Evolutionary conservation across 148 eudicot species (phyloP).

Genomic region (Rhododendron simsii): DNA sequence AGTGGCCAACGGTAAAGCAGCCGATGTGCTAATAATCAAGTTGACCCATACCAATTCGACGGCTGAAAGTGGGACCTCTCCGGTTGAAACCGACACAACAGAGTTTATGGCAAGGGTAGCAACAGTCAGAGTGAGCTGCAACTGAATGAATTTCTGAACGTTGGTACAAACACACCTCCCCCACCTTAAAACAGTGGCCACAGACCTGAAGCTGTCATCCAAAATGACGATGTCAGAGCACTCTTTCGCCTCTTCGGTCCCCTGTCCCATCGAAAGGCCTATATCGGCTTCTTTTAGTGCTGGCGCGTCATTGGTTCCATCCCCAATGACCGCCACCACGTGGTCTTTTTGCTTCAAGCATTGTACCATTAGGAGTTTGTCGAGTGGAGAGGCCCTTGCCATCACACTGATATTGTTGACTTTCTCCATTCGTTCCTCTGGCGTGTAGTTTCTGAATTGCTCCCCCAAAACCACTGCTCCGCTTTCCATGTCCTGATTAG

Average conservation of each 20-base stretch:
- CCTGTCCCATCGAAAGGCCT: constrained; percentile 13
- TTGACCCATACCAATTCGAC: constrained; percentile 21
- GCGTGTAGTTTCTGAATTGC: not conserved
- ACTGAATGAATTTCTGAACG: constrained; percentile 16
- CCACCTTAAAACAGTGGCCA: not conserved
- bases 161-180: constrained; percentile 10
- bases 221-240: constrained; percentile 11
- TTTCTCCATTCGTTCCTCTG: constrained; percentile 13
- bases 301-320: constrained; percentile 10
- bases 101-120: constrained; percentile 7
- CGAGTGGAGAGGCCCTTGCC: constrained; percentile 8
- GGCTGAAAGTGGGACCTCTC: constrained; percentile 13
- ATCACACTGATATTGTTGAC: constrained; percentile 11
- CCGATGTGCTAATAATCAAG: constrained; percentile 17
- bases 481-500: not conserved
- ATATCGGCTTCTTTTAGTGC: constrained; percentile 10
- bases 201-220: not conserved
- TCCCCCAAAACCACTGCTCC: not conserved
- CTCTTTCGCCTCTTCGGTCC: constrained; percentile 2
- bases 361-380: constrained; percentile 15
- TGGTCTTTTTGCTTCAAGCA: constrained; percentile 13
- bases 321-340: constrained; percentile 18
- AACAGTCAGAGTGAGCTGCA: constrained; percentile 11
- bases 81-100: constrained; percentile 8
- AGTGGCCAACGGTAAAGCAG: constrained; percentile 13